Evolutionary conservation across 805 yeast species (phyloP).

Genomic region (Babjeviella inositovora): DNA sequence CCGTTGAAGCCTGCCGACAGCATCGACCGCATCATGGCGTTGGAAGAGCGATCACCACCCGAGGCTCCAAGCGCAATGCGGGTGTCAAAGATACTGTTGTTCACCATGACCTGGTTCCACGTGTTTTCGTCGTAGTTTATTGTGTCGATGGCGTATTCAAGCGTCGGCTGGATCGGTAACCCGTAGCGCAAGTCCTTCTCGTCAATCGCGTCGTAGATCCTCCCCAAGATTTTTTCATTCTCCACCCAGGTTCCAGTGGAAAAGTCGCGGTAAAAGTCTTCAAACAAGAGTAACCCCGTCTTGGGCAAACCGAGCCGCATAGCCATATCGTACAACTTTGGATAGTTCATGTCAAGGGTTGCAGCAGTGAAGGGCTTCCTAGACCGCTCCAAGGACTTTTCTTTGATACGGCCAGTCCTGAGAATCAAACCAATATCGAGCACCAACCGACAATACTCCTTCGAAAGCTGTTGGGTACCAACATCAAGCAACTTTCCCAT

Average conservation of each 20-base stretch:
- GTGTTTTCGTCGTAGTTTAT: conserved; percentile 14
- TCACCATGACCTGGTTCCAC: conserved; percentile 30
- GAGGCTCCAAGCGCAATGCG: conserved; percentile 5
- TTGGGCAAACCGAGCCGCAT: conserved; percentile 14
- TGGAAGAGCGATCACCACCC: conserved; percentile 1
- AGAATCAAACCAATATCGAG: conserved; percentile 15
- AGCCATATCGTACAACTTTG: conserved; percentile 13
- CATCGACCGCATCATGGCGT: conserved; percentile 17
- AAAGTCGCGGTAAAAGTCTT: conserved; percentile 15
- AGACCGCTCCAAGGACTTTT: too few species aligned
- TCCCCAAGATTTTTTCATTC: conserved; percentile 7
- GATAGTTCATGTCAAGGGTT: conserved; percentile 12
- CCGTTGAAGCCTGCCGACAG: conserved; percentile 40
- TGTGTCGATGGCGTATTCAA: conserved; percentile 31
- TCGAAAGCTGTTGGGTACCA: conserved; percentile 3
- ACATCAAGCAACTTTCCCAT: conserved; percentile 7
- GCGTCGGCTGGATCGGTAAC: conserved; percentile 37
- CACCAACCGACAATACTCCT: conserved; percentile 7
- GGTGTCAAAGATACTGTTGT: conserved; percentile 41
- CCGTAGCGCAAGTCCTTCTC: conserved; percentile 56
- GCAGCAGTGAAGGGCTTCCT: conserved; percentile 10
- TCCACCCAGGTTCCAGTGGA: conserved; percentile 3
- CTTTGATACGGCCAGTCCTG: conserved; percentile 19
- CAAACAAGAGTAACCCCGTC: conserved; percentile 30
- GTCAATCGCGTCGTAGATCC: conserved; percentile 33